phyloP scores from a whole-genome alignment of 1,284 basidiomycete species.

The Austropuccinia psidii region DNA sequence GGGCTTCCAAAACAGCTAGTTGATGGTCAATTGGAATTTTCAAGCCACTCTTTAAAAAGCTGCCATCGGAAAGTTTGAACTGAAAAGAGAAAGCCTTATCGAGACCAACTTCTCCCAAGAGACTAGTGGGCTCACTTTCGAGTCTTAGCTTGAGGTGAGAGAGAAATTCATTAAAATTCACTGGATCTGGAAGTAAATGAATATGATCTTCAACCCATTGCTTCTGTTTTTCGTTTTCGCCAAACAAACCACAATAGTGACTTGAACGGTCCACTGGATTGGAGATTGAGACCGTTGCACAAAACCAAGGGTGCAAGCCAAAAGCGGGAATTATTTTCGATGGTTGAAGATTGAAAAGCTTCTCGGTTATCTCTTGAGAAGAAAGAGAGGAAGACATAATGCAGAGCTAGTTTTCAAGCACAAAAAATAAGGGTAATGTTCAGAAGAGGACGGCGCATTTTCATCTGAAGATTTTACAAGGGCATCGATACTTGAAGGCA shows the following conservation, averaged over 20 bases:
- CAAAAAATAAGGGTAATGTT: constrained; percentile 69
- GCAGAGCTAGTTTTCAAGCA: constrained; percentile 47
- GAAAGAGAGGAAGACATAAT: constrained; percentile 13
- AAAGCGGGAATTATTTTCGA: constrained; percentile 71
- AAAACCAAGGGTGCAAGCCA: constrained; percentile 51
- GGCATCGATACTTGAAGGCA: constrained; percentile 57
- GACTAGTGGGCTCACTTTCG: constrained; percentile 56
- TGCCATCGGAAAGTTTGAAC: constrained; percentile 42
- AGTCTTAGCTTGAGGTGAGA: constrained; percentile 56
- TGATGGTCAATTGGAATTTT: constrained; percentile 66
- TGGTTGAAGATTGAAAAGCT: constrained; percentile 49
- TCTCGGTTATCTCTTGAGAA: background rate
- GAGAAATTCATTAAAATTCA: constrained; percentile 55
- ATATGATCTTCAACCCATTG: constrained; percentile 55
- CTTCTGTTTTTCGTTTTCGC: background rate
- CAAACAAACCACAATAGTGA: no score
- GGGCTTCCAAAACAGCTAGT: constrained; percentile 61
- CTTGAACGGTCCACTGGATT: constrained; percentile 41
- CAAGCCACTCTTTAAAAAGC: constrained; percentile 58
- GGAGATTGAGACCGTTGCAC: constrained; percentile 63
- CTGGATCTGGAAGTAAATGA: constrained; percentile 58
- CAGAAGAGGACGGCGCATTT: constrained; percentile 55
- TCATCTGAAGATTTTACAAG: constrained; percentile 55
- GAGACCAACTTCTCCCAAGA: constrained; percentile 75
- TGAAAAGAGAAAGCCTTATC: constrained; percentile 66